Percentiles rank a stretch among this genome's conserved stretches.
phyloP scores from a whole-genome alignment of 495 filamentous ascomycete species.

The Penicillium fimorum region DNA sequence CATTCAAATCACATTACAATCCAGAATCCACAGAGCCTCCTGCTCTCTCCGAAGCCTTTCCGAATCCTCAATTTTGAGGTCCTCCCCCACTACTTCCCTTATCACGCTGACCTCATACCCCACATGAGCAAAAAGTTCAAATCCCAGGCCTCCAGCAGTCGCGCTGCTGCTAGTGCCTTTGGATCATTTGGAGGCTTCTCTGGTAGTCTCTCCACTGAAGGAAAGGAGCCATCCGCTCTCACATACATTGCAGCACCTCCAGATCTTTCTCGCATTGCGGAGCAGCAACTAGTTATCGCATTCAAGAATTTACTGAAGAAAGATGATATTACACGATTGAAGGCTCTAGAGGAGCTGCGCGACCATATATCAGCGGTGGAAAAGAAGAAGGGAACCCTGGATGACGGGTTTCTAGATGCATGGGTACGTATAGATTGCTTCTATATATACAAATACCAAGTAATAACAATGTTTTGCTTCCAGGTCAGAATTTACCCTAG shows the following conservation, averaged over 20 bases:
- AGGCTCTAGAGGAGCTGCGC: conserved; percentile 84
- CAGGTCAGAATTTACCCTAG: conserved; percentile 86
- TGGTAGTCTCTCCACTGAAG: conserved; percentile 46
- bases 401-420: conserved; percentile 75
- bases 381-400: conserved; percentile 52
- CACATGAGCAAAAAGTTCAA: conserved; percentile 70
- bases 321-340: conserved; percentile 88
- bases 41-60: conserved; percentile 7
- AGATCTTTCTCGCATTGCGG: conserved; percentile 72
- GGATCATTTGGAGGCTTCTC: conserved; percentile 48
- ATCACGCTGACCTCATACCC: conserved; percentile 41
- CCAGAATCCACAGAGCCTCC: background rate
- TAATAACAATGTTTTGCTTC: conserved; percentile 10
- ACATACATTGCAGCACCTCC: conserved; percentile 86
- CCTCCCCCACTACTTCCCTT: conserved; percentile 20
- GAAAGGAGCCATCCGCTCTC: conserved; percentile 53
- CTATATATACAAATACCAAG: conserved; percentile 18
- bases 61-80: conserved; percentile 9
- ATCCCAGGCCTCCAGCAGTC: conserved; percentile 69
- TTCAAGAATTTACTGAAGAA: conserved; percentile 94
- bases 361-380: conserved; percentile 53
- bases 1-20: background rate
- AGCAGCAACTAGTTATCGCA: conserved; percentile 76
- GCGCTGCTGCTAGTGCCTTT: conserved; percentile 54
- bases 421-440: conserved; percentile 66